Conservation (phyloP, 176 grass and related monocot species). For the Carex kokanica region DNA sequence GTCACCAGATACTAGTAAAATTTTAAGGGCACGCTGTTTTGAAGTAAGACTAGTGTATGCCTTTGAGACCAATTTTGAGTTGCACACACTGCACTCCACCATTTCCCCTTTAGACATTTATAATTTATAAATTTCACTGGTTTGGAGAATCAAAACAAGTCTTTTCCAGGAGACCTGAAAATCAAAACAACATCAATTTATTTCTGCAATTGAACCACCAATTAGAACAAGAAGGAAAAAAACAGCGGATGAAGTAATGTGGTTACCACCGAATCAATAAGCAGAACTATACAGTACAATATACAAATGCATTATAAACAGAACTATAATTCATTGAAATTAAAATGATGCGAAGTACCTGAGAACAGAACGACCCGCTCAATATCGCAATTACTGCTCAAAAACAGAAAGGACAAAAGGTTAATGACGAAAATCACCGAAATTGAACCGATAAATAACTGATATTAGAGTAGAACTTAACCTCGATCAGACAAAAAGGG, state of each 20-base stretch:
- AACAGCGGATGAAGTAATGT: background rate
- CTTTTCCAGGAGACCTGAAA: background rate
- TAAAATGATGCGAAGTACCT: background rate
- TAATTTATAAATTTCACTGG: background rate
- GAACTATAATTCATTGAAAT: background rate
- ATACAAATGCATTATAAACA: background rate
- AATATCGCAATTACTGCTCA: background rate
- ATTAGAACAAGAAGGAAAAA: background rate
- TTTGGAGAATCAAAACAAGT: background rate
- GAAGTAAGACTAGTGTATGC: slow-evolving; percentile 76
- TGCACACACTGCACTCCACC: slow-evolving; percentile 74
- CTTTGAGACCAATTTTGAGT: slow-evolving; percentile 82
- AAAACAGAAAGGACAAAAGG: slow-evolving; percentile 12
- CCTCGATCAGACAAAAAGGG: slow-evolving; percentile 31
- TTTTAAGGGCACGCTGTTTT: slow-evolving; percentile 62
- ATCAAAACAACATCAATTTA: background rate
- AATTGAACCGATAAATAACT: slow-evolving; percentile 20
- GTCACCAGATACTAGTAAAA: slow-evolving; percentile 74
- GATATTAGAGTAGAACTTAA: slow-evolving; percentile 24
- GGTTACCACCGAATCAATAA: background rate
- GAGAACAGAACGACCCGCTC: background rate
- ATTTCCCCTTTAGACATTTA: slow-evolving; percentile 39
- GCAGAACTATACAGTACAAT: background rate
- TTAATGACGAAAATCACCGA: slow-evolving; percentile 17
- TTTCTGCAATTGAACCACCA: background rate